A percentile compares a stretch with the other conserved stretches of the same genome.
phyloP scores from a whole-genome alignment of 2,329 filamentous ascomycete genomes.

The Diaporthe citriasiana region DNA sequence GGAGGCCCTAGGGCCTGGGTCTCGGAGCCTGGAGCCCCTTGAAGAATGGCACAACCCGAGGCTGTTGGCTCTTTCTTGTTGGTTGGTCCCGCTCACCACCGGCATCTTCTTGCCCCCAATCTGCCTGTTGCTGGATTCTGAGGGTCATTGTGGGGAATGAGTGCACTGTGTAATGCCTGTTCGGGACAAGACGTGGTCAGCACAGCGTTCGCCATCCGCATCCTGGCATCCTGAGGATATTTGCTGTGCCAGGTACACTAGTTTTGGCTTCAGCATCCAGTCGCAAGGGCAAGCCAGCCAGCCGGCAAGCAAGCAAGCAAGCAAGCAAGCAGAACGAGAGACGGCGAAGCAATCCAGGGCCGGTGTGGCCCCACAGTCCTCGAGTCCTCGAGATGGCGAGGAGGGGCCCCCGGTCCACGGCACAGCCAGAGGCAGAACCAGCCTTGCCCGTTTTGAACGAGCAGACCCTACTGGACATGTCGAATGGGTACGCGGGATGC shows the following conservation, averaged over 20 bases:
- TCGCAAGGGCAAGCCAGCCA: too few species aligned
- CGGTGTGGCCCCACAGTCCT: background rate
- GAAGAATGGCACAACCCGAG: slow-evolving; percentile 20
- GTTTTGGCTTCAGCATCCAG: background rate
- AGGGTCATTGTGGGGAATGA: too few species aligned
- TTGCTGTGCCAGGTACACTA: background rate
- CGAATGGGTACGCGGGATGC: slow-evolving; percentile 35
- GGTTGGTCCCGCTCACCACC: slow-evolving; percentile 10
- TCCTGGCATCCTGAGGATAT: background rate
- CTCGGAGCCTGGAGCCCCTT: background rate
- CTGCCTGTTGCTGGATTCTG: too few species aligned
- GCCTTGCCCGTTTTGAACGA: slow-evolving; percentile 17
- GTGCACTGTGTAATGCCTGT: background rate
- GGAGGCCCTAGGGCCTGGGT: slow-evolving; percentile 7
- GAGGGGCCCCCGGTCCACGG: slow-evolving; percentile 12
- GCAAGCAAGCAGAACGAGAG: too few species aligned
- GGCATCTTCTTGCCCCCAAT: too few species aligned
- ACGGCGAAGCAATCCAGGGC: too few species aligned
- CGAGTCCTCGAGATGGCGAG: background rate
- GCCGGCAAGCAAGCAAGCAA: too few species aligned
- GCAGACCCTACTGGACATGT: slow-evolving; percentile 6
- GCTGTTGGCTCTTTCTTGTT: background rate
- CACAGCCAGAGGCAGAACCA: background rate
- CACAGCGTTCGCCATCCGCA: background rate
- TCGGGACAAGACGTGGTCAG: background rate